Evolutionary conservation across 2,329 filamentous ascomycete species (phyloP).

Genomic region (Lachnellula arida): DNA sequence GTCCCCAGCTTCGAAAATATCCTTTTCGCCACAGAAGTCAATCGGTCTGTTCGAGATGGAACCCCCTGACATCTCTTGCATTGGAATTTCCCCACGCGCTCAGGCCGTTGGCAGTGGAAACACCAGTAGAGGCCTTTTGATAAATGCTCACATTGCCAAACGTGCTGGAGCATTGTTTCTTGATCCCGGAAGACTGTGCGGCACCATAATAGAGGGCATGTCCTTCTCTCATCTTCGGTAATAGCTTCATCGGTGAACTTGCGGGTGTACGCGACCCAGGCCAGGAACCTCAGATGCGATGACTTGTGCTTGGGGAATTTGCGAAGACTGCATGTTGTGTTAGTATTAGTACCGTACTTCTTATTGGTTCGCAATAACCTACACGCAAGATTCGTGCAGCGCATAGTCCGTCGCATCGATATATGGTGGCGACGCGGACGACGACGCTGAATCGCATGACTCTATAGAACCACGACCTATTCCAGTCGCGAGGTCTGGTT

Average conservation of each 20-base stretch:
- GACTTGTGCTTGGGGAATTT: conserved; percentile 29
- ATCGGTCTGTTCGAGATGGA: conserved; percentile 21
- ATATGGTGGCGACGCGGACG: conserved; percentile 10
- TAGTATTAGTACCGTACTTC: neutral
- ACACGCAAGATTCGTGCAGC: conserved; percentile 28
- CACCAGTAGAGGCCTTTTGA: conserved; percentile 28
- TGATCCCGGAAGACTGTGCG: conserved; percentile 20
- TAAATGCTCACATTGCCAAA: conserved; percentile 25
- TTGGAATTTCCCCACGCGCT: conserved; percentile 23
- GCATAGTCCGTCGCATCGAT: conserved; percentile 16
- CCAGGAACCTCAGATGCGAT: conserved; percentile 24
- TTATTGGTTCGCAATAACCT: conserved; percentile 4
- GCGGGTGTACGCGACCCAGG: conserved; percentile 27
- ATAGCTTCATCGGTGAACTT: conserved; percentile 25
- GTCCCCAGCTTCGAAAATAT: conserved; percentile 27
- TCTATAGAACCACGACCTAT: conserved; percentile 8
- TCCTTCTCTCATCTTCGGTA: conserved; percentile 24
- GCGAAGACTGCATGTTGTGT: conserved; percentile 19
- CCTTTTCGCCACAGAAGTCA: conserved; percentile 26
- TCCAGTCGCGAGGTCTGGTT: conserved; percentile 1
- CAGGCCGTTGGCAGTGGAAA: conserved; percentile 25
- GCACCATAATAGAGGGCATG: conserved; percentile 26
- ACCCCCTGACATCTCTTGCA: conserved; percentile 24
- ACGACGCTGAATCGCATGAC: conserved; percentile 12
- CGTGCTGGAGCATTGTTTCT: conserved; percentile 27